Evolutionary conservation across 768 basidiomycete genomes (phyloP), one percentile per base, ranked within the genome.

Genomic region (Tulasnella sp.): DNA sequence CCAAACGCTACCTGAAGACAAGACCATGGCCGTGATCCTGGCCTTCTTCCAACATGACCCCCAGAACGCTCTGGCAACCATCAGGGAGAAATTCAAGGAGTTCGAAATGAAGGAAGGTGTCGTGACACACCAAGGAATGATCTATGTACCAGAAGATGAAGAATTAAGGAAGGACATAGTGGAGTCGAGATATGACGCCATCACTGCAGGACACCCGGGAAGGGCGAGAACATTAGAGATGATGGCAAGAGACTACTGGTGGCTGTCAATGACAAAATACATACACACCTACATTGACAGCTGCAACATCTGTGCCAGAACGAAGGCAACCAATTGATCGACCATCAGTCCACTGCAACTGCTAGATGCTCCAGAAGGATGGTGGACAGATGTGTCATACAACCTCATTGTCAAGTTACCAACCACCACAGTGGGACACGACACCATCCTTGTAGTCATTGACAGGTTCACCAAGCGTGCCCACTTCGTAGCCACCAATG

Each of bases 381-480:
- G 67, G 0, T 72, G 71, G 70, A 3, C 8, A 8, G 55, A 62
- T 3, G 58, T 71, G 17, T 58, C 64, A 0, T 67, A 68, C 64
- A 68, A 72, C 44, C 41, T 50, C 45, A 63, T 67, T 47, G 51
- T 41, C 10, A 53, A 65, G 27, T 24, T 55, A 8, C 53, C 53
- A 15, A 38, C 10, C 30, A 17, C 30, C 17, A 38, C 5, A 15
- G 4, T 3, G 19, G 19, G 32, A 10, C 19, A 32, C 41, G 53
- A 55, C 41, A 9, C 32, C 9, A 41, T 55, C 24, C 38, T 32
- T 15, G 38, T 42, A 10, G 54, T 43, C 10, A 32, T 56, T 8
- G 32, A 56, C 42, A 17, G 43, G 42, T 41, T 56, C 15, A 56
- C 38, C 11, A 56, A 56, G 38, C 4, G 24, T 11, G 54, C 54